Conservation (phyloP, 768 basidiomycete species). For the Hericium coralloides region DNA sequence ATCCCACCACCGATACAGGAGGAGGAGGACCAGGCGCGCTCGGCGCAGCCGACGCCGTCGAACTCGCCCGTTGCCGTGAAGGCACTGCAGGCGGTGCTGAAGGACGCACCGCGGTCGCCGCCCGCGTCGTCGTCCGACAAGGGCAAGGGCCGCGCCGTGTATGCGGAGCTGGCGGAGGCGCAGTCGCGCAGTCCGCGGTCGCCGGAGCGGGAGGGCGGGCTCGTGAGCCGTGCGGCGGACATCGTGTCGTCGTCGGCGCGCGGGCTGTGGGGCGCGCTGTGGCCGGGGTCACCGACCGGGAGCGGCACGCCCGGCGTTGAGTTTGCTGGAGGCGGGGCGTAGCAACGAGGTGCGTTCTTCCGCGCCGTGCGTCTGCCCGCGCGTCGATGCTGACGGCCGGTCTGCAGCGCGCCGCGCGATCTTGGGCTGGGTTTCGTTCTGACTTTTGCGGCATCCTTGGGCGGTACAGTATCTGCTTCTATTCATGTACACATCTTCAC, state of each 20-base stretch:
- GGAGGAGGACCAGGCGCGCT: slow-evolving; percentile 13
- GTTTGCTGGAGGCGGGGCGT: too few relatives aligned
- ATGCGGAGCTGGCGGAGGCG: slow-evolving; percentile 17
- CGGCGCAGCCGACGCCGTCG: slow-evolving; percentile 47
- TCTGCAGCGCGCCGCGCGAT: too few relatives aligned
- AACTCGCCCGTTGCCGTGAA: slow-evolving; percentile 41
- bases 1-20: background rate
- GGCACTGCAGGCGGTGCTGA: background rate
- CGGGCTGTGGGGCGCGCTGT: slow-evolving; percentile 61
- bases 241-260: slow-evolving; percentile 69
- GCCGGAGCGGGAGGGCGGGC: slow-evolving; percentile 18
- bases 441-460: too few relatives aligned
- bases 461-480: too few relatives aligned
- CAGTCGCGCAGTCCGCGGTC: slow-evolving; percentile 18
- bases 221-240: slow-evolving; percentile 60
- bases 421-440: too few relatives aligned
- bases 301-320: too few relatives aligned
- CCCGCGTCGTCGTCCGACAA: background rate
- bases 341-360: too few relatives aligned
- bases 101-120: background rate
- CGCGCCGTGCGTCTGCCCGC: too few relatives aligned
- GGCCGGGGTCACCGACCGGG: slow-evolving; percentile 18
- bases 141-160: slow-evolving; percentile 9
- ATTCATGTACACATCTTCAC: too few relatives aligned
- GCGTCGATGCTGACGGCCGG: too few relatives aligned